Percentiles rank a stretch among this genome's conserved stretches.
These are phyloP conservation scores for Inga leiocalycina DNA, from an alignment of 306 rosid genomes.

Conservation along the genomic window DNA sequence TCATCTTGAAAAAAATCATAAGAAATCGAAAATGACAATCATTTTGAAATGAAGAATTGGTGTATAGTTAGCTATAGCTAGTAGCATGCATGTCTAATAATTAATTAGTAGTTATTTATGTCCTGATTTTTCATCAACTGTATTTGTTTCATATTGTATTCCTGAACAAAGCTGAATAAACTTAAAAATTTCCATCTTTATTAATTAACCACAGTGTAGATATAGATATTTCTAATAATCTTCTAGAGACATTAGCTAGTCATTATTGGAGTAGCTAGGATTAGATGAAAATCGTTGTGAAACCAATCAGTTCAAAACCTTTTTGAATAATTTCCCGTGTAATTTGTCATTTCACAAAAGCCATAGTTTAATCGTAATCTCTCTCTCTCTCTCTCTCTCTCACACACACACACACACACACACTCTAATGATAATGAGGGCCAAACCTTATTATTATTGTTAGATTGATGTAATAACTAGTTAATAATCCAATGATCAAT, in stretches of 20 bases:
- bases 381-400: too few relatives aligned
- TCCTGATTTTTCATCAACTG: not conserved
- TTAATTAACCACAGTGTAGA: not conserved
- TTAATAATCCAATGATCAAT: conserved; percentile 14
- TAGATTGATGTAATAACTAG: conserved; percentile 21
- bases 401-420: too few relatives aligned
- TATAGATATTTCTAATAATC: not conserved
- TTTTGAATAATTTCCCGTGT: not conserved
- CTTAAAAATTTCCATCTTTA: not conserved
- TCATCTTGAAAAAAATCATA: too few relatives aligned
- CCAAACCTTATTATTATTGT: not conserved
- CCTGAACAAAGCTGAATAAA: not conserved
- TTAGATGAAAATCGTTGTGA: not conserved
- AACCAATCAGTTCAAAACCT: conserved; percentile 4
- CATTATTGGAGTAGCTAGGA: not conserved
- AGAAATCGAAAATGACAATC: too few relatives aligned
- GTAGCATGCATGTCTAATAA: too few relatives aligned
- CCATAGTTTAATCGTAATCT: conserved; percentile 1
- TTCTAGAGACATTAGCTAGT: not conserved
- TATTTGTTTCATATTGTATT: not conserved
- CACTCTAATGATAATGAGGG: conserved; percentile 5
- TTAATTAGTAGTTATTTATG: not conserved
- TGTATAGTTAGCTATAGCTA: too few relatives aligned
- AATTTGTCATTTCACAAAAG: conserved; percentile 14
- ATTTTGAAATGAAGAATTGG: too few relatives aligned